Evolutionary conservation across 306 rosid genomes (phyloP).

Genomic region (Vigna unguiculata): DNA sequence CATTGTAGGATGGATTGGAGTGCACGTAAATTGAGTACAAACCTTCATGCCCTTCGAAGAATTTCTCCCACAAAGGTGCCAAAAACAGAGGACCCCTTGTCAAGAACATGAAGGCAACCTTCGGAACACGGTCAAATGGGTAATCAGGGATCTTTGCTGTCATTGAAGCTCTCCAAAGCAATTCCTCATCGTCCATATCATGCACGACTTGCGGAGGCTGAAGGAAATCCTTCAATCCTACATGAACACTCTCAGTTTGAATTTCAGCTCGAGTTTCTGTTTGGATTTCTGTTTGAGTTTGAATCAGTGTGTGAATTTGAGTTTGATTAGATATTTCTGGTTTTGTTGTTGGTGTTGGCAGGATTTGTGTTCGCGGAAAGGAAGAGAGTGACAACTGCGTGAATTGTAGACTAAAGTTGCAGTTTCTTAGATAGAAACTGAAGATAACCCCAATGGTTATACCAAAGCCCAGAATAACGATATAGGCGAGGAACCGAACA

Average conservation of each 20-base stretch:
- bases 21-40: constrained; percentile 81
- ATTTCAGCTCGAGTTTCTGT: not conserved
- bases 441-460: constrained; percentile 63
- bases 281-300: not conserved
- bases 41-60: constrained; percentile 78
- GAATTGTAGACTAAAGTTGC: constrained; percentile 63
- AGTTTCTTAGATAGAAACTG: constrained; percentile 56
- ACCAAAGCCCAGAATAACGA: constrained; percentile 64
- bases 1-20: constrained; percentile 78
- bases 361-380: constrained; percentile 36
- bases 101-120: constrained; percentile 90
- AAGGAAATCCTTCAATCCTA: constrained; percentile 61
- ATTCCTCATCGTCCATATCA: constrained; percentile 73
- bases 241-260: constrained; percentile 16
- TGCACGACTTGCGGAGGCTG: constrained; percentile 60
- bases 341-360: constrained; percentile 14
- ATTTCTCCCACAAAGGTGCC: constrained; percentile 86
- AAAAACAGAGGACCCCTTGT: constrained; percentile 72
- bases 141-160: constrained; percentile 52
- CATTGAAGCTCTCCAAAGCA: constrained; percentile 91
- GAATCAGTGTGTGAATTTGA: not conserved
- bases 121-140: constrained; percentile 70
- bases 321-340: not conserved
- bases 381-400: constrained; percentile 61
- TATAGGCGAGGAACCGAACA: constrained; percentile 48